Conservation (phyloP, 495 filamentous ascomycete species). For the Penicillium cosmopolitanum region DNA sequence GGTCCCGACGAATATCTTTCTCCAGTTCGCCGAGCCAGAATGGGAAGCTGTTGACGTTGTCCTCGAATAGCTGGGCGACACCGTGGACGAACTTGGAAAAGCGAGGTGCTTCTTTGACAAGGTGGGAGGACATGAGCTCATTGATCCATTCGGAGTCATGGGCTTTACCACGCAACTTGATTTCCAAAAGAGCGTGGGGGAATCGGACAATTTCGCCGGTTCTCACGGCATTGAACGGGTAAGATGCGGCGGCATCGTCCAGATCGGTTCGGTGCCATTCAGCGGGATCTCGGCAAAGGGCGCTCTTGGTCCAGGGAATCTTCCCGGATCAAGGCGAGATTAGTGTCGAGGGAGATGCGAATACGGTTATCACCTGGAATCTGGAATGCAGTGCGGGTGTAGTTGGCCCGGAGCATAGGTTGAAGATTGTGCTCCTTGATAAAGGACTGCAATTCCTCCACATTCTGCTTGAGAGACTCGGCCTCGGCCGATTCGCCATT, state of each 20-base stretch:
- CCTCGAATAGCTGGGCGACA: constrained; percentile 87
- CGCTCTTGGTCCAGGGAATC: constrained; percentile 81
- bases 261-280: constrained; percentile 93
- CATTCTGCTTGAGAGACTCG: constrained; percentile 65
- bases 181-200: constrained; percentile 88
- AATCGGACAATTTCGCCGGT: constrained; percentile 93
- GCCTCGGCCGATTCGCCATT: constrained; percentile 63
- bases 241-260: constrained; percentile 78
- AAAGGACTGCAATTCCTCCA: constrained; percentile 78
- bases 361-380: constrained; percentile 92
- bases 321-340: constrained; percentile 90
- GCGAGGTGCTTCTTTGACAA: constrained; percentile 83
- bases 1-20: constrained; percentile 90
- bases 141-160: constrained; percentile 84
- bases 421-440: constrained; percentile 77
- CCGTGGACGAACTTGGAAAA: constrained; percentile 98
- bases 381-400: constrained; percentile 93
- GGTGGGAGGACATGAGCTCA: constrained; percentile 88
- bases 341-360: constrained; percentile 88
- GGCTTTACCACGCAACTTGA: constrained; percentile 79
- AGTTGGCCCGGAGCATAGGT: constrained; percentile 88
- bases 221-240: constrained; percentile 80
- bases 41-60: constrained; percentile 92
- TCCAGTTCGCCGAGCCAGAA: constrained; percentile 94
- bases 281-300: constrained; percentile 84